phyloP scores from a whole-genome alignment of 192 early-diverging fungal species.

The Mortierella antarctica region DNA sequence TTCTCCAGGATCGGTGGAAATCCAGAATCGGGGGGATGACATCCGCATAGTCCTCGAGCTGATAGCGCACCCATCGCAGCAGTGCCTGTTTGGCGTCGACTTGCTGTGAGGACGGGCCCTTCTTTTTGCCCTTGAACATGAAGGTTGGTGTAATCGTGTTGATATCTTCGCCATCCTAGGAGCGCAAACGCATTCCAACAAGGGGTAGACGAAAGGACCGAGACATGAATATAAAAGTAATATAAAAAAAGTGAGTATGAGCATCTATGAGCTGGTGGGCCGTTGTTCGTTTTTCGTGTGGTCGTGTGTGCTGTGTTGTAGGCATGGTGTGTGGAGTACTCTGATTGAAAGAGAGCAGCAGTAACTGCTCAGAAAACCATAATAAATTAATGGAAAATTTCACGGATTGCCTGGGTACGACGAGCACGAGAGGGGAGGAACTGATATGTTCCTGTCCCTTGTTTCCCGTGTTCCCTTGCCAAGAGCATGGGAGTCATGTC shows the following conservation, averaged over 20 bases:
- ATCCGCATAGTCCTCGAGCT: slow-evolving; percentile 61
- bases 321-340: too few relatives aligned
- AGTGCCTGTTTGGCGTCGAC: slow-evolving; percentile 62
- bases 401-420: background rate
- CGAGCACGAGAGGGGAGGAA: background rate
- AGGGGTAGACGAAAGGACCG: background rate
- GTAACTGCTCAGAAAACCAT: slow-evolving; percentile 16
- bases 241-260: background rate
- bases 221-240: background rate
- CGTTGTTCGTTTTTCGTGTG: background rate
- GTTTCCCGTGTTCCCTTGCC: background rate
- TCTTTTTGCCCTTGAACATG: slow-evolving; percentile 26
- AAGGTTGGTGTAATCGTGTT: background rate
- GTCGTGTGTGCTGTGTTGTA: too few relatives aligned
- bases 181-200: background rate
- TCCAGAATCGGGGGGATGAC: slow-evolving; percentile 63
- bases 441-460: background rate
- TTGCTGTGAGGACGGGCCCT: slow-evolving; percentile 36
- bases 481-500: background rate
- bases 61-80: slow-evolving; percentile 61
- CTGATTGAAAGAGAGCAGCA: background rate
- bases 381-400: slow-evolving; percentile 32
- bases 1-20: slow-evolving; percentile 63
- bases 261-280: background rate
- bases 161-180: slow-evolving; percentile 28